Percentiles rank a stretch among this genome's conserved stretches.
These are phyloP conservation scores for Zygnema cylindricum DNA, from an alignment of 139 green algal genomes.

Conservation along the genomic window DNA sequence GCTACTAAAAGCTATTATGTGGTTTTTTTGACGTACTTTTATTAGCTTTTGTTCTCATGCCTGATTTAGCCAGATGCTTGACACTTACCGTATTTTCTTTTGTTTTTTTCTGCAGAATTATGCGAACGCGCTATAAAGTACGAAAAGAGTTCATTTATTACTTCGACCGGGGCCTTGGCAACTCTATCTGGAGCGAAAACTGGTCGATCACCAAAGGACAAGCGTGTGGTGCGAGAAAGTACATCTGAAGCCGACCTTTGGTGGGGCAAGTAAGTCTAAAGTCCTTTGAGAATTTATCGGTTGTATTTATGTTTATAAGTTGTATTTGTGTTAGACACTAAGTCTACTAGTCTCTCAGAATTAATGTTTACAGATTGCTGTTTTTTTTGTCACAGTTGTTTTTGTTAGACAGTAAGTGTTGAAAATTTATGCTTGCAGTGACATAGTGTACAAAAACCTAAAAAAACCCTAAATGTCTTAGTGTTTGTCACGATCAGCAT, in stretches of 20 bases:
- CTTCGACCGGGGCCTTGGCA: constrained; percentile 75
- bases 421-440: too few species aligned
- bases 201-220: constrained; percentile 86
- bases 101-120: constrained; percentile 46
- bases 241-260: constrained; percentile 50
- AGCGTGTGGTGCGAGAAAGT: too few species aligned
- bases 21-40: too few species aligned
- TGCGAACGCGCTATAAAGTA: constrained; percentile 52
- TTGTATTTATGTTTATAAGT: background rate
- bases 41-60: too few species aligned
- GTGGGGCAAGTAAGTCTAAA: constrained; percentile 49
- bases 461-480: too few species aligned
- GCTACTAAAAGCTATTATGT: too few species aligned
- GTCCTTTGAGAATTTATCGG: background rate
- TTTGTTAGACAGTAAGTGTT: background rate
- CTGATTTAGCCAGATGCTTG: too few species aligned
- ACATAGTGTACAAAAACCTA: too few species aligned
- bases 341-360: constrained; percentile 17
- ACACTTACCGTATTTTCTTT: too few species aligned
- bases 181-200: constrained; percentile 86
- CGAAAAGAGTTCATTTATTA: constrained; percentile 63
- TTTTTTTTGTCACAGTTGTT: background rate
- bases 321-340: constrained; percentile 52
- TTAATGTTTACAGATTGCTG: background rate
- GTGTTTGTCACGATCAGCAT: too few species aligned